Conservation (phyloP, 1,139 yeast species). For the Blastobotrys niveus region DNA sequence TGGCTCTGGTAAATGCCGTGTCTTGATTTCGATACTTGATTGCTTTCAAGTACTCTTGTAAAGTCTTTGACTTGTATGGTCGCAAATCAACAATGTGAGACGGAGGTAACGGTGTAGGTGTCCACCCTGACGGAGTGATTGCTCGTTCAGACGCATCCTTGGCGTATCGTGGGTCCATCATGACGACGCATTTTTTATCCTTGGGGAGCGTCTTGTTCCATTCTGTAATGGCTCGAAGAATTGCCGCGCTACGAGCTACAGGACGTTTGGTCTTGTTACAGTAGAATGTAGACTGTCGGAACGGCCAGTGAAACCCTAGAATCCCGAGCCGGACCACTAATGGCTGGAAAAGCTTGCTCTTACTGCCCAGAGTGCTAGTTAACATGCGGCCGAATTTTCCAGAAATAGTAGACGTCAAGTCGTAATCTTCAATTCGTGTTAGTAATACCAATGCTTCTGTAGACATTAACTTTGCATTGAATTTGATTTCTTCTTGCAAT, state of each 20-base stretch:
- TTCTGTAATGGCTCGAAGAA: slow-evolving; percentile 37
- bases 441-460: slow-evolving; percentile 42
- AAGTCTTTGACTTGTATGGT: slow-evolving; percentile 33
- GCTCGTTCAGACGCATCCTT: slow-evolving; percentile 37
- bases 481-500: slow-evolving; percentile 27
- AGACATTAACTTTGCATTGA: slow-evolving; percentile 36
- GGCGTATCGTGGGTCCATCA: slow-evolving; percentile 40
- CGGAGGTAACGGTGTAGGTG: slow-evolving; percentile 36
- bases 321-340: slow-evolving; percentile 40
- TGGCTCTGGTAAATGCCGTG: slow-evolving; percentile 34
- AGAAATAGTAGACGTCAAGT: slow-evolving; percentile 36
- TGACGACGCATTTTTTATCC: slow-evolving; percentile 34
- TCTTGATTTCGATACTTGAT: slow-evolving; percentile 42
- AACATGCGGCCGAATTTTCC: slow-evolving; percentile 33
- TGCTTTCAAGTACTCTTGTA: slow-evolving; percentile 38
- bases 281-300: slow-evolving; percentile 40
- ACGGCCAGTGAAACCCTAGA: slow-evolving; percentile 46
- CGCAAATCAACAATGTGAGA: slow-evolving; percentile 42
- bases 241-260: slow-evolving; percentile 41
- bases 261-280: slow-evolving; percentile 39
- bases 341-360: slow-evolving; percentile 32
- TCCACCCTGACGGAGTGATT: slow-evolving; percentile 41
- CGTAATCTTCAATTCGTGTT: slow-evolving; percentile 38
- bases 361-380: slow-evolving; percentile 32
- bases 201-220: slow-evolving; percentile 35